Base-by-base conservation (phyloP, 192 early-diverging fungal species). In the Coemansia sp. region DNA sequence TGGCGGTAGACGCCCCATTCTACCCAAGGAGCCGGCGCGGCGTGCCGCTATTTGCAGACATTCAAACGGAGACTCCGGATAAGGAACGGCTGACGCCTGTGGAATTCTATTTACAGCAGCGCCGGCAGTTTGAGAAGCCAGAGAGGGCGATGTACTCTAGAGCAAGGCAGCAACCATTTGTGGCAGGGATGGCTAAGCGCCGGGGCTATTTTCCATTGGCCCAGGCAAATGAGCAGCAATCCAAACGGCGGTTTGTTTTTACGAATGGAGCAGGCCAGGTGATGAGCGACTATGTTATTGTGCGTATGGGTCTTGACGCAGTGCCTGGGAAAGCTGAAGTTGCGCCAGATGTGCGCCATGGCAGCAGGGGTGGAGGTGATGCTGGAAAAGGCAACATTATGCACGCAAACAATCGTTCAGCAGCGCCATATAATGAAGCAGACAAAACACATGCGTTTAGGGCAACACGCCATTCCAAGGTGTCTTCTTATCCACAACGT, bases 211-310 rank as follows among this genome's bases (percentile, higher is more conserved):
- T 43, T 30, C 46, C n/a, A 23, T 21, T 30, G 23, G 12, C 40
- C 20, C 36, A 19, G 47, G 28, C 33, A 21, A 28, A 50, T 12
- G 47, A 19, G 18, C 26, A 44, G 28, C 46, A 43, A 6, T 36
- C 62, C 18, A 31, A 63, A 33, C 51, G 53, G n/a, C 61, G 58
- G 21, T 46, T 76, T 40, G 59, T 76, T 14, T 55, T 65, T 37
- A 76, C 72, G 26, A 76, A 76, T 48, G 72, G 72, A 9, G 72
- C 66, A 6, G 63, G 57, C 10, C 62, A 69, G 52, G 62, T 76
- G 50, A 61, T 76, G 65, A 62, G 62, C 21, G 72, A 76, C 31
- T 48, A 62, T 46, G 66, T 76, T 11, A 16, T 76, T 69, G 72
- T 76, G 44, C 57, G 72, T 18, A 48, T 53, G 12, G 63, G 60